Base-by-base conservation (phyloP, 345 rosid species). In the Passiflora organensis region DNA sequence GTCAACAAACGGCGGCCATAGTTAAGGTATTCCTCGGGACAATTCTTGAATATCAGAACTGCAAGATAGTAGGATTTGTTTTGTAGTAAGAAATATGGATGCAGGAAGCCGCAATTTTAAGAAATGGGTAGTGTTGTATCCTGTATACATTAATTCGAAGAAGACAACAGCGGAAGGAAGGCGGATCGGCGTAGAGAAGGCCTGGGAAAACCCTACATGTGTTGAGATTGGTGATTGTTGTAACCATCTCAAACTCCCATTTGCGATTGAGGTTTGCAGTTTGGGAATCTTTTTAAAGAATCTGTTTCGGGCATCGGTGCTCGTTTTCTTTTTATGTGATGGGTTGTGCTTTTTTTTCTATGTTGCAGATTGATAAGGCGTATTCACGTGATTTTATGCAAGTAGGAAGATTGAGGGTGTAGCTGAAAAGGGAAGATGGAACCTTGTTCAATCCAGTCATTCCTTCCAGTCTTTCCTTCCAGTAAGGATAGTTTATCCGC, bases 361-460 rank as follows among this genome's bases (percentile, higher is more conserved):
- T 53, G 65, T 67, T n/a, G n/a, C n/a, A 93, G 91, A 69, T 82
- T 68, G 94, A 89, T 59, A 89, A 93, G 78, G 95, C 91, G 20
- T n/a, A 89, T 55, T 95, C 96, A 2, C 85, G 96, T 0, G 94
- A 93, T 76, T 89, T 78, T 72, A 82, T 89, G 95, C 99, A 93
- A 84, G 56, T 77, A 65, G 96, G 96, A 60, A 84, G 96, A 72
- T 95, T 89, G 41, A 84, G 96, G 59, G 93, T 86, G 4, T 63
- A 67, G 50, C 78, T 93, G 67, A 93, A 75, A 73, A 80, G 69
- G 66, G 97, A 84, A 67, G 96, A 93, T 60, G 99, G 96, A 32
- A 81, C 83, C 63, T 75, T 81, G 6, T 58, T 32, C 55, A 93
- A 89, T 76, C 91, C 89, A 1, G 85, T 94, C 28, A 75, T n/a